phyloP scores from a whole-genome alignment of 2,329 filamentous ascomycete species.

The Fusarium neocosmosporiellum region DNA sequence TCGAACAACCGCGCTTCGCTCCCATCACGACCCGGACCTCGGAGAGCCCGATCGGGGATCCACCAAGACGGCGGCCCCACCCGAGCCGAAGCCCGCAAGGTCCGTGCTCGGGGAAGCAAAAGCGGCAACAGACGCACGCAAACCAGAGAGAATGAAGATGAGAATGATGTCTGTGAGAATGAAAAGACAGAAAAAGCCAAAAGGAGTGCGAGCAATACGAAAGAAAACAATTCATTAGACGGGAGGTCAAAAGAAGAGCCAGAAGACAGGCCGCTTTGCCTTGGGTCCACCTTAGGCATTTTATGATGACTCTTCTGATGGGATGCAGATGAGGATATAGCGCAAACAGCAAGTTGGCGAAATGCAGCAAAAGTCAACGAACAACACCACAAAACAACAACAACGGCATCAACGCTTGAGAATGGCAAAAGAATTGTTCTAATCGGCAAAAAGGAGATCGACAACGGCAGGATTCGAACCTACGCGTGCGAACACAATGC shows the following conservation, averaged over 20 bases:
- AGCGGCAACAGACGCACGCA: neutral
- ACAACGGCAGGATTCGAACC: neutral
- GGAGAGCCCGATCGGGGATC: neutral
- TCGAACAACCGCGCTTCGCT: neutral
- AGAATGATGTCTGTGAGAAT: neutral
- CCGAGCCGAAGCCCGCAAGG: neutral
- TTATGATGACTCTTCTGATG: neutral
- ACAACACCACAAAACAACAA: neutral
- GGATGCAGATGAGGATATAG: neutral
- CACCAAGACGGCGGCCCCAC: neutral
- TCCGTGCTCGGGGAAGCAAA: no score
- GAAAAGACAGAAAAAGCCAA: neutral
- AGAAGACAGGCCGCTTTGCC: neutral
- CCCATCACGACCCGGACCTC: neutral
- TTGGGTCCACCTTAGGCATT: neutral
- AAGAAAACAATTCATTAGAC: neutral
- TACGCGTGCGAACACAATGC: neutral
- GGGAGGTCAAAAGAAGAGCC: no score
- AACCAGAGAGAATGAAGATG: neutral
- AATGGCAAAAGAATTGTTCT: neutral
- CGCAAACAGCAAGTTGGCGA: neutral
- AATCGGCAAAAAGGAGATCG: neutral
- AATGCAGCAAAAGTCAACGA: neutral
- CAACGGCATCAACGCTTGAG: no score
- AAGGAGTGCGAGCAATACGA: rapidly evolving